A percentile compares a stretch with the other conserved stretches of the same genome.
Evolutionary conservation across 768 basidiomycete genomes (phyloP).

Genomic region (Suillus luteus): DNA sequence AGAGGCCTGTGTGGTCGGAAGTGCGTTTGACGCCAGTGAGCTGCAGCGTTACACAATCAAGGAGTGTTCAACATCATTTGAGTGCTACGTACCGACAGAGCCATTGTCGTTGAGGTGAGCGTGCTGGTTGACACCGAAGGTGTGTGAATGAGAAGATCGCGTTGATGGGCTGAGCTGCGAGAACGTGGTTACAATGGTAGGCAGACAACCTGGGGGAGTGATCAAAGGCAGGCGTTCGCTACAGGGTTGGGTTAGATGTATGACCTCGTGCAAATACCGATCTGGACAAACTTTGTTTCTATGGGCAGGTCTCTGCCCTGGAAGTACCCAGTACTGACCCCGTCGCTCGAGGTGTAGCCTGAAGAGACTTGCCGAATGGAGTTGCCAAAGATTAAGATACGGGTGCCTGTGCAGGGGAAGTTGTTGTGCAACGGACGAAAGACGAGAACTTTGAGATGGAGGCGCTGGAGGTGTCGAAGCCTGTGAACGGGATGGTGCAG

Average conservation of each 20-base stretch:
- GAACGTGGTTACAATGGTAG: slow-evolving; percentile 29
- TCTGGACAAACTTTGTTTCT: slow-evolving; percentile 30
- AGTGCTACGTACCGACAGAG: slow-evolving; percentile 49
- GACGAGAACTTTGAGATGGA: no score
- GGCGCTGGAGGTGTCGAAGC: no score
- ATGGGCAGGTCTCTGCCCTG: slow-evolving; percentile 10
- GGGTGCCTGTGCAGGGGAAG: no score
- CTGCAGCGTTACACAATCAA: slow-evolving; percentile 27
- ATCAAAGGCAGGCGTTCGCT: slow-evolving; percentile 61
- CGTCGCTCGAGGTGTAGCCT: slow-evolving; percentile 21
- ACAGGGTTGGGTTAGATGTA: slow-evolving; percentile 8
- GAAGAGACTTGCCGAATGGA: slow-evolving; percentile 19
- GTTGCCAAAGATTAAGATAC: slow-evolving; percentile 16
- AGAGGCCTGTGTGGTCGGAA: slow-evolving; percentile 71
- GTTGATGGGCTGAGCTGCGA: slow-evolving; percentile 20
- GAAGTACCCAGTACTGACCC: slow-evolving; percentile 17
- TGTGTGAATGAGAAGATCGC: slow-evolving; percentile 23
- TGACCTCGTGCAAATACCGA: no score
- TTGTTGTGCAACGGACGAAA: no score
- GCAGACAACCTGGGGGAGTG: slow-evolving; percentile 26
- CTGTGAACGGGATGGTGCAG: no score
- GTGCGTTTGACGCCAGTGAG: slow-evolving; percentile 69
- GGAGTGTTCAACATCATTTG: not conserved
- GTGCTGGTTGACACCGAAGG: slow-evolving; percentile 23
- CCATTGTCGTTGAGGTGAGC: slow-evolving; percentile 31